phyloP scores from a whole-genome alignment of 148 eudicot genomes.

The Rhododendron ovatum region DNA sequence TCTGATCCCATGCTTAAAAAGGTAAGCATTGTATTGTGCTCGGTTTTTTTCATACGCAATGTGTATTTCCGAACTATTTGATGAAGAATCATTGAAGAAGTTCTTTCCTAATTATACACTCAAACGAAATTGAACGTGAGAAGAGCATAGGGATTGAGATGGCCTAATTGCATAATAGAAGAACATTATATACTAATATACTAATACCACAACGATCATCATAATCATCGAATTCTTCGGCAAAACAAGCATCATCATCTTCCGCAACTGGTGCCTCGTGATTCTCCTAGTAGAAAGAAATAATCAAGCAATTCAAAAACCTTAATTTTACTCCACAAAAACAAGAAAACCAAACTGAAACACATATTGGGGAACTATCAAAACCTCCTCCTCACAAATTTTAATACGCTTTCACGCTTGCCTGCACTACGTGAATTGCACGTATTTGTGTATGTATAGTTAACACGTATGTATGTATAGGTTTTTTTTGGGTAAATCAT shows the following conservation, averaged over 20 bases:
- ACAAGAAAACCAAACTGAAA: too few relatives aligned
- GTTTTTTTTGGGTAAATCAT: too few relatives aligned
- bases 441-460: not conserved
- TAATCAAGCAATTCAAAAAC: too few relatives aligned
- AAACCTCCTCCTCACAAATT: not conserved
- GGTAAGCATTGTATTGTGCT: not conserved
- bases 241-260: constrained; percentile 42
- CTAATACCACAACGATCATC: constrained; percentile 43
- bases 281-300: constrained; percentile 31
- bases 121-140: not conserved
- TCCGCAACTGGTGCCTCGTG: constrained; percentile 23
- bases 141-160: not conserved
- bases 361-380: too few relatives aligned
- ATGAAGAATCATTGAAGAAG: not conserved
- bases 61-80: not conserved
- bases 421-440: too few relatives aligned
- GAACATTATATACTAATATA: not conserved
- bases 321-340: too few relatives aligned
- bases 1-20: not conserved
- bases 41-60: too few relatives aligned
- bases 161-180: not conserved
- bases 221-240: constrained; percentile 44
- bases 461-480: not conserved
- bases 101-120: too few relatives aligned
- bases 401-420: too few relatives aligned